Evolutionary conservation across 306 rosid genomes (phyloP).

Genomic region (Hippophae rhamnoides): DNA sequence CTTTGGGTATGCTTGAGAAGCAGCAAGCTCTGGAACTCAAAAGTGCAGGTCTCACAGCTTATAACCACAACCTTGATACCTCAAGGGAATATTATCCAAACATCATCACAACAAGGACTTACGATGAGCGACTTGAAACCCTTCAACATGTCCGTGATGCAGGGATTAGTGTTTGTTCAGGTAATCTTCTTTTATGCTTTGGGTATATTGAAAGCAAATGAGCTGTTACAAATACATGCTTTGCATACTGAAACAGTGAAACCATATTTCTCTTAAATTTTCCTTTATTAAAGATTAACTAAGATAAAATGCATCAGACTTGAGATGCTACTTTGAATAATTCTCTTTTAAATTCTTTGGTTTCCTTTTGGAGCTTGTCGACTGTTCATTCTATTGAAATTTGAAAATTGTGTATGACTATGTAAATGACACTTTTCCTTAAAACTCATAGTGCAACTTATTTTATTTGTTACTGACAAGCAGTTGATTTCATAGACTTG

Average conservation of each 20-base stretch:
- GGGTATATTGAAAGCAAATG: background rate
- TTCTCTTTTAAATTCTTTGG: too few relatives aligned
- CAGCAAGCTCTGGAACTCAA: conserved; percentile 86
- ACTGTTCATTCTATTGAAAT: too few relatives aligned
- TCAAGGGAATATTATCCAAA: conserved; percentile 96
- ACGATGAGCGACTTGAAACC: conserved; percentile 89
- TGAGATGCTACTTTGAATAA: too few relatives aligned
- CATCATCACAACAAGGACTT: conserved; percentile 78
- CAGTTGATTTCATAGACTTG: too few relatives aligned
- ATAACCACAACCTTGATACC: conserved; percentile 93
- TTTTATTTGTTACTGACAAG: too few relatives aligned
- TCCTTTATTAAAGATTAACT: background rate
- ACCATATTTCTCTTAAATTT: background rate
- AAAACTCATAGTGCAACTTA: too few relatives aligned
- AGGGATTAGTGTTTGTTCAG: conserved; percentile 89
- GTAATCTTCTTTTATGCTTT: conserved; percentile 31
- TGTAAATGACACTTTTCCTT: too few relatives aligned
- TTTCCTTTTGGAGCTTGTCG: too few relatives aligned
- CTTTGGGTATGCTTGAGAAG: conserved; percentile 93
- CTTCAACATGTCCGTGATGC: conserved; percentile 90
- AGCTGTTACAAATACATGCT: background rate
- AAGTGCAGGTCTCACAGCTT: conserved; percentile 93
- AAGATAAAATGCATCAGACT: background rate
- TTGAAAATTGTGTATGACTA: too few relatives aligned
- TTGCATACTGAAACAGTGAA: background rate